A percentile compares a stretch with the other conserved stretches of the same genome.
Evolutionary conservation across 1,284 basidiomycete genomes (phyloP).

Genomic region (Ustilago sp.): DNA sequence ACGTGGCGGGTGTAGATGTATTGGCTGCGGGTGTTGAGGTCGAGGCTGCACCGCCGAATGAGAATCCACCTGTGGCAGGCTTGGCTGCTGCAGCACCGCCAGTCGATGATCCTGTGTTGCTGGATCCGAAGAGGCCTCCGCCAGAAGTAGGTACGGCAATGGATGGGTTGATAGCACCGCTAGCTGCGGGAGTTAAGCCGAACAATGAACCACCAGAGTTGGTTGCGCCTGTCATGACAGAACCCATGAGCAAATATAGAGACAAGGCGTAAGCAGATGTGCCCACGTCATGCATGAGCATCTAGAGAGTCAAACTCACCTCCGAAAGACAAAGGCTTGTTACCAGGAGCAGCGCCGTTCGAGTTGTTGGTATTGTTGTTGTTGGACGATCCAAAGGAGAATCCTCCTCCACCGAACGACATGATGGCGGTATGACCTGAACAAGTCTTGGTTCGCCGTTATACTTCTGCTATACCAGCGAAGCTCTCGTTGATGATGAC

Average conservation of each 20-base stretch:
- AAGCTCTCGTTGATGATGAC: background rate
- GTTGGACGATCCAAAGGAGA: conserved; percentile 48
- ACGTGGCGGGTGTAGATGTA: conserved; percentile 5
- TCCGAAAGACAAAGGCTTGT: conserved; percentile 53
- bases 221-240: conserved; percentile 18
- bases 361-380: conserved; percentile 34
- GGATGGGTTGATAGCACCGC: conserved; percentile 5
- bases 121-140: conserved; percentile 35
- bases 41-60: conserved; percentile 43
- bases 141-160: conserved; percentile 11
- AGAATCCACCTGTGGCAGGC: conserved; percentile 48
- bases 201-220: conserved; percentile 36
- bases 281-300: background rate
- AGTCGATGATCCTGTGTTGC: conserved; percentile 15
- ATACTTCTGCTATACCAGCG: too few relatives aligned
- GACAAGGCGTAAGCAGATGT: background rate
- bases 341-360: conserved; percentile 15
- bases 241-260: background rate
- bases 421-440: conserved; percentile 18
- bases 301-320: conserved; percentile 15
- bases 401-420: conserved; percentile 54
- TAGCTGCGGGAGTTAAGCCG: conserved; percentile 23
- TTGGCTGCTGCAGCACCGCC: conserved; percentile 17
- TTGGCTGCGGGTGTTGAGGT: conserved; percentile 26
- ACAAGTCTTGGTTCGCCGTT: too few relatives aligned